phyloP scores from a whole-genome alignment of 2,329 filamentous ascomycete genomes.

The Blumeriella jaapii region DNA sequence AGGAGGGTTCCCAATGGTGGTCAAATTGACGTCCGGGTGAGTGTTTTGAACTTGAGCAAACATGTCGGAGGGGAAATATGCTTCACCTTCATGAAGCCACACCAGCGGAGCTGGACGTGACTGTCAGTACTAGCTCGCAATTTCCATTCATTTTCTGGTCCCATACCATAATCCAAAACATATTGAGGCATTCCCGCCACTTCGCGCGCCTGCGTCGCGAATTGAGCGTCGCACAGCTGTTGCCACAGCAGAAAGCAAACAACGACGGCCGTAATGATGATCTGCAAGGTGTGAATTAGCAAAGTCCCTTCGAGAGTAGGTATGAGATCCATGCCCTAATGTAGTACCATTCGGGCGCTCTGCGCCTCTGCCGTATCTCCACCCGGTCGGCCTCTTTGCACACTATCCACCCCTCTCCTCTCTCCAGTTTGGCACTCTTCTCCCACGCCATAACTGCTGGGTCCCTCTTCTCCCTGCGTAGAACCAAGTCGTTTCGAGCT shows the following conservation, averaged over 20 bases:
- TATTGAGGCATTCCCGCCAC: conserved; percentile 30
- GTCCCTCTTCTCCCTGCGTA: conserved; percentile 6
- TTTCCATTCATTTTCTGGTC: neutral
- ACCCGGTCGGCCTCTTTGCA: conserved; percentile 1
- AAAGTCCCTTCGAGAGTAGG: neutral
- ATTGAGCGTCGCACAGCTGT: conserved; percentile 5
- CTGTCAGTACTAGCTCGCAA: conserved; percentile 3
- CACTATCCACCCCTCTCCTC: conserved; percentile 8
- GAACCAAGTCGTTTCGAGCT: neutral
- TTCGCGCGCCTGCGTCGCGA: conserved; percentile 7
- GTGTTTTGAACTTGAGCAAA: conserved; percentile 35
- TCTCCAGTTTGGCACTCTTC: conserved; percentile 12
- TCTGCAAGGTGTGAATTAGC: conserved; percentile 7
- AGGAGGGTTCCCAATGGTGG: conserved; percentile 28
- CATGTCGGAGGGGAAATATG: conserved; percentile 39
- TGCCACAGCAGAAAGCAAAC: conserved; percentile 15
- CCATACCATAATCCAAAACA: conserved; percentile 35
- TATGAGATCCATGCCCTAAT: conserved; percentile 10
- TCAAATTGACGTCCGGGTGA: conserved; percentile 33
- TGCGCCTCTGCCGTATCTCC: neutral
- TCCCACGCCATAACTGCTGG: conserved; percentile 7
- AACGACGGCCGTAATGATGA: conserved; percentile 9
- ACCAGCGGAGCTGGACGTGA: conserved; percentile 36
- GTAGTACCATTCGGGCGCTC: conserved; percentile 7
- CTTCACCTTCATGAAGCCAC: conserved; percentile 37